Base-by-base conservation (phyloP, 805 yeast species). In the Yamadazyma endophytica region DNA sequence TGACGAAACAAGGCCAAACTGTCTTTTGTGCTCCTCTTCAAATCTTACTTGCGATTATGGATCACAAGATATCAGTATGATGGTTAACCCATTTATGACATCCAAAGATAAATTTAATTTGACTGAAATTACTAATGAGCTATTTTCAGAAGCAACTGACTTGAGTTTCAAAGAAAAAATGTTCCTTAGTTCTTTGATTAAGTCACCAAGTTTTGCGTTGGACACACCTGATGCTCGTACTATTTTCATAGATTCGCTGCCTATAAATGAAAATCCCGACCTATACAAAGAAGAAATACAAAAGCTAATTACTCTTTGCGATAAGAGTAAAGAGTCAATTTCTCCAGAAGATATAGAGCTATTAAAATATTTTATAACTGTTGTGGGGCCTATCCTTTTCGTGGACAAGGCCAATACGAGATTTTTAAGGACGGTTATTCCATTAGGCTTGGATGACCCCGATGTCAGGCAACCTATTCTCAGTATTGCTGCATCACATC, bases 401-500 rank as follows among this genome's bases (percentile, higher is more conserved):
- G 46, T 47, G 4, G 52, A 49, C 33, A 44, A 44, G 17, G 43
- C 53, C 17, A 46, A 49, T 6, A 43, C 49, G 17, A 33, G 39
- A 11, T 52, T 53, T 26, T 27, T 53, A 11, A 35, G 39, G 15
- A 39, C 47, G 9, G 51, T 52, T 6, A 31, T 52, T 6, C 54
- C 56, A 5, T 33, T 52, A n/a, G 40, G 48, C 7, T 28, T 50
- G 7, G 35, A 29, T 12, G 41, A 42, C 21, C 28, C 16, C 4
- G 35, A 36, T 15, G 42, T 53, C 5, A 30, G 54, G 11, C 43
- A 50, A 28, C 56, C 58, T 2, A 25, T 53, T 3, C 14, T 52
- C 3, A 55, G 49, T 4, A 53, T 53, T 4, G 44, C 56, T 9
- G 51, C 55, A 12, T 46, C 56, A 3, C 55, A 50, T 31, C 35